Conservation (phyloP, 257 asterid species). For the Przewalskia tangutica region DNA sequence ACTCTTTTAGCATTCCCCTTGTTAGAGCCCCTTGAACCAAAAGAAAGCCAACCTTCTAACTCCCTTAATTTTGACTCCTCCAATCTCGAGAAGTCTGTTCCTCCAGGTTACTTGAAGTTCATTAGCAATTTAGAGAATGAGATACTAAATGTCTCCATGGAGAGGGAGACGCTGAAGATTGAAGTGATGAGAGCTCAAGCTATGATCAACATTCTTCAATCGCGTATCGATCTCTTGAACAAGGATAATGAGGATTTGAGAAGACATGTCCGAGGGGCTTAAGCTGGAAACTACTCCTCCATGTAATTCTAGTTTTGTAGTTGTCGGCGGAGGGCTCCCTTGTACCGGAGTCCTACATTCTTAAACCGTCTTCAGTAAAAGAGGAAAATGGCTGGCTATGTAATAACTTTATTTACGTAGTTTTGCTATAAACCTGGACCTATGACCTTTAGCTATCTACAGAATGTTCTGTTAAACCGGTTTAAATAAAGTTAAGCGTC, state of each 20-base stretch:
- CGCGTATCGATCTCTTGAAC: conserved; percentile 47
- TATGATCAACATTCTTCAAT: conserved; percentile 81
- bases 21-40: conserved; percentile 44
- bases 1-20: conserved; percentile 58
- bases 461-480: conserved; percentile 1
- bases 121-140: conserved; percentile 78
- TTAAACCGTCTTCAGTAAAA: neutral
- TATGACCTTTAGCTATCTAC: conserved; percentile 10
- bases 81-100: conserved; percentile 84
- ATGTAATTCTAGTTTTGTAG: conserved; percentile 19
- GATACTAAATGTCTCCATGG: conserved; percentile 79
- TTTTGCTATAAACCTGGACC: conserved; percentile 13
- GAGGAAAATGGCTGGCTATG: conserved; percentile 2
- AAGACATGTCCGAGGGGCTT: conserved; percentile 24
- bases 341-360: neutral
- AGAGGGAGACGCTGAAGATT: conserved; percentile 76
- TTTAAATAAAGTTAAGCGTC: conserved; percentile 6
- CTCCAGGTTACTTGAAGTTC: conserved; percentile 83
- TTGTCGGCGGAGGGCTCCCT: neutral
- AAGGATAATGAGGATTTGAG: conserved; percentile 61
- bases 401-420: conserved; percentile 22
- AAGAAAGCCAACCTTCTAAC: conserved; percentile 37
- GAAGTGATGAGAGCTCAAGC: conserved; percentile 97
- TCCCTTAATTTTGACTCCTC: conserved; percentile 64
- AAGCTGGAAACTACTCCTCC: neutral